Conservation (phyloP, 148 eudicot genomes). For the Rhododendron henanense region DNA sequence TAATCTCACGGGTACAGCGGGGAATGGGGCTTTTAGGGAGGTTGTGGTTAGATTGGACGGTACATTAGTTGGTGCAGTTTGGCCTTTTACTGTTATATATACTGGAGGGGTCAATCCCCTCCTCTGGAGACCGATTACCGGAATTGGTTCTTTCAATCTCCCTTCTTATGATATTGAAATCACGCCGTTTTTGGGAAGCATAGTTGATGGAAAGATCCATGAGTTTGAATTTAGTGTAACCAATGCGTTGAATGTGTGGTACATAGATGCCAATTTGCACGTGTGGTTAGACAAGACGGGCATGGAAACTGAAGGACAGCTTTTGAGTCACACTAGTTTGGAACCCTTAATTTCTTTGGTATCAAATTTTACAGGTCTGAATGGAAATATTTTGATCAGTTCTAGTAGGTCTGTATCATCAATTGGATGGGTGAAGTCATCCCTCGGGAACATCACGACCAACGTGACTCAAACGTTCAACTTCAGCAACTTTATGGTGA, state of each 20-base stretch:
- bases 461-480: constrained; percentile 39
- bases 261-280: constrained; percentile 82
- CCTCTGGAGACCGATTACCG: constrained; percentile 82
- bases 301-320: constrained; percentile 39
- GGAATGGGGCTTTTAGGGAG: constrained; percentile 88
- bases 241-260: constrained; percentile 87
- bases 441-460: constrained; percentile 53
- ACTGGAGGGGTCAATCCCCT: constrained; percentile 91
- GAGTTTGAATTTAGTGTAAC: constrained; percentile 58
- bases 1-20: constrained; percentile 40
- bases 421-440: constrained; percentile 66
- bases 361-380: constrained; percentile 48
- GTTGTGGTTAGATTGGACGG: constrained; percentile 71
- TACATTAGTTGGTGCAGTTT: constrained; percentile 61
- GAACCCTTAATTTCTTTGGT: constrained; percentile 22
- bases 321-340: constrained; percentile 20
- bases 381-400: constrained; percentile 52
- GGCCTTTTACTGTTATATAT: constrained; percentile 83
- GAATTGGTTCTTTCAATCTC: constrained; percentile 81
- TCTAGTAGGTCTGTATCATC: constrained; percentile 45
- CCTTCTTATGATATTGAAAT: constrained; percentile 80
- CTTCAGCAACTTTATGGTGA: constrained; percentile 48
- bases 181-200: constrained; percentile 75
- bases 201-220: constrained; percentile 69
- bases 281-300: constrained; percentile 71